A percentile compares a stretch with the other conserved stretches of the same genome.
These are phyloP conservation scores for Hygrophorus pudorinus DNA, from an alignment of 768 basidiomycete genomes.

Conservation along the genomic window DNA sequence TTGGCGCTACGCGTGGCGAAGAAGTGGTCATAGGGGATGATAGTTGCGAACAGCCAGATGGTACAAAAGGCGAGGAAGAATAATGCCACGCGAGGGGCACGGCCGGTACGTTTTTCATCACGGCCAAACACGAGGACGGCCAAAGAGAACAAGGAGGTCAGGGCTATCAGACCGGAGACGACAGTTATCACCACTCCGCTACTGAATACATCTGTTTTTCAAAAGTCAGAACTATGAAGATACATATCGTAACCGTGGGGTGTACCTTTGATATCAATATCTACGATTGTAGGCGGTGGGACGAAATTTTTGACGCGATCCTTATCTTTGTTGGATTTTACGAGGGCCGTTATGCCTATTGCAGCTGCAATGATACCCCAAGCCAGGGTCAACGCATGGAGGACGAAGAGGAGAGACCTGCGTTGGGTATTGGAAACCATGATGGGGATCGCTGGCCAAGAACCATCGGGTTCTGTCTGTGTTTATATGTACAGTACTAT, in stretches of 20 bases:
- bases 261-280: conserved; percentile 15
- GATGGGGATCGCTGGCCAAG: background rate
- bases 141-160: conserved; percentile 10
- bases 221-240: background rate
- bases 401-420: conserved; percentile 11
- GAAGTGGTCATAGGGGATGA: conserved; percentile 34
- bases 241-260: background rate
- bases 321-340: conserved; percentile 16
- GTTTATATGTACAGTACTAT: no score
- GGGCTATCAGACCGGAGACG: conserved; percentile 11
- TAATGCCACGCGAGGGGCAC: conserved; percentile 22
- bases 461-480: no score
- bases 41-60: conserved; percentile 33
- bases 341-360: conserved; percentile 16
- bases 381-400: conserved; percentile 21
- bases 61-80: conserved; percentile 28
- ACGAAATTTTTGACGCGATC: conserved; percentile 9
- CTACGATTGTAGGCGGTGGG: conserved; percentile 10
- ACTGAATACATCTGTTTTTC: conserved; percentile 12
- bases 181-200: conserved; percentile 14
- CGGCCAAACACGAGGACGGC: conserved; percentile 8
- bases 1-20: conserved; percentile 29
- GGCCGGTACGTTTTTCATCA: no score
- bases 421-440: background rate
- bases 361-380: conserved; percentile 10